Evolutionary conservation across 306 rosid species (phyloP).

Genomic region (Vigna mungo): DNA sequence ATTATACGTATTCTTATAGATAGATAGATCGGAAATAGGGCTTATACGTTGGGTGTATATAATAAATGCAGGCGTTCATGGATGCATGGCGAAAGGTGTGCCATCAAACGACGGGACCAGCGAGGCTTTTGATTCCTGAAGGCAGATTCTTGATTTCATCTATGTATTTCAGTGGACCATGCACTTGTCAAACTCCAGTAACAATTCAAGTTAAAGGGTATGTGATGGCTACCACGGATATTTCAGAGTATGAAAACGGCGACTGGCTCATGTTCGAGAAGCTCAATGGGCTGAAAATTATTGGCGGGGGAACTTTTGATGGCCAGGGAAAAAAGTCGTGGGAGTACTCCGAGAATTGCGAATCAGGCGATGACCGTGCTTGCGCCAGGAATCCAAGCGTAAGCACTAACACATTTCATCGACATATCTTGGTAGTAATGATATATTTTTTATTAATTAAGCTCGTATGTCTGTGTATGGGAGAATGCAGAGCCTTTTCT

Average conservation of each 20-base stretch:
- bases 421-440: too few species aligned
- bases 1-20: not conserved
- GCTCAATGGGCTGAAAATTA: slow-evolving; percentile 55
- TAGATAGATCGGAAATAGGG: not conserved
- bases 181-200: slow-evolving; percentile 52
- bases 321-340: slow-evolving; percentile 70
- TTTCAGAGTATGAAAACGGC: slow-evolving; percentile 45
- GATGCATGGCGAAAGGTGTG: slow-evolving; percentile 71
- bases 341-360: slow-evolving; percentile 55
- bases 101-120: slow-evolving; percentile 39
- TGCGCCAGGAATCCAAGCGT: slow-evolving; percentile 71
- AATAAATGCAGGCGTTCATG: slow-evolving; percentile 64
- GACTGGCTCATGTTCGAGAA: slow-evolving; percentile 71
- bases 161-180: slow-evolving; percentile 72
- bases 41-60: not conserved
- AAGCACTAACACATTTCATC: slow-evolving; percentile 35
- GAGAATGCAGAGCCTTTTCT: slow-evolving; percentile 43
- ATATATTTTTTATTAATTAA: not conserved
- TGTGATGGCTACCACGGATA: slow-evolving; percentile 60
- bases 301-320: slow-evolving; percentile 75
- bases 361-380: not conserved
- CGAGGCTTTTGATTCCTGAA: slow-evolving; percentile 60
- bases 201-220: slow-evolving; percentile 65
- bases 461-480: not conserved
- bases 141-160: slow-evolving; percentile 60